Evolutionary conservation across 2,329 filamentous ascomycete genomes (phyloP).

Genomic region (Trichoderma atroviride): DNA sequence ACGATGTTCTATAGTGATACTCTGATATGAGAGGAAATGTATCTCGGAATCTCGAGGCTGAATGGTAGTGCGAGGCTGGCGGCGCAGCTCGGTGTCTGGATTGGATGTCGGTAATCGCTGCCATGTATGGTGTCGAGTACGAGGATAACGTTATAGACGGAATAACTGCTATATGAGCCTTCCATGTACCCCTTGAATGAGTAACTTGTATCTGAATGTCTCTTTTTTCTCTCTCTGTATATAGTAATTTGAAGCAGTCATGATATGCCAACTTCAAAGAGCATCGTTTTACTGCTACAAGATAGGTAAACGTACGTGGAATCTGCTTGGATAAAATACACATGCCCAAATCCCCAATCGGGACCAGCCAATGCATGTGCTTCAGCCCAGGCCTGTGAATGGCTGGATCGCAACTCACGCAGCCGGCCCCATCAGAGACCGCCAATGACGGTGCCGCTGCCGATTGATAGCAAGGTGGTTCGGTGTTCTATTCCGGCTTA

Average conservation of each 20-base stretch:
- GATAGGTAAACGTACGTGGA: background rate
- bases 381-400: conserved; percentile 20
- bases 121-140: background rate
- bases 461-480: background rate
- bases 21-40: background rate
- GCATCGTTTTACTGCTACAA: background rate
- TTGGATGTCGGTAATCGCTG: conserved; percentile 1
- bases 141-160: background rate
- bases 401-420: background rate
- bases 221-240: background rate
- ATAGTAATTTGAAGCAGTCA: background rate
- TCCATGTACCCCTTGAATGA: background rate
- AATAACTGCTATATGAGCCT: background rate
- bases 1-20: background rate
- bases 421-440: background rate
- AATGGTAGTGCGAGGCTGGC: background rate
- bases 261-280: background rate
- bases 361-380: conserved; percentile 23
- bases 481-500: conserved; percentile 26
- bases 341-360: conserved; percentile 3
- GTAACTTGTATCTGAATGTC: background rate
- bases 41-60: background rate
- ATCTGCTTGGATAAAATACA: background rate
- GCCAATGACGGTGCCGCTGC: conserved; percentile 14
- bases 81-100: conserved; percentile 9